phyloP scores from a whole-genome alignment of 441 rosid genomes.

The Eutrema salsugineum region DNA sequence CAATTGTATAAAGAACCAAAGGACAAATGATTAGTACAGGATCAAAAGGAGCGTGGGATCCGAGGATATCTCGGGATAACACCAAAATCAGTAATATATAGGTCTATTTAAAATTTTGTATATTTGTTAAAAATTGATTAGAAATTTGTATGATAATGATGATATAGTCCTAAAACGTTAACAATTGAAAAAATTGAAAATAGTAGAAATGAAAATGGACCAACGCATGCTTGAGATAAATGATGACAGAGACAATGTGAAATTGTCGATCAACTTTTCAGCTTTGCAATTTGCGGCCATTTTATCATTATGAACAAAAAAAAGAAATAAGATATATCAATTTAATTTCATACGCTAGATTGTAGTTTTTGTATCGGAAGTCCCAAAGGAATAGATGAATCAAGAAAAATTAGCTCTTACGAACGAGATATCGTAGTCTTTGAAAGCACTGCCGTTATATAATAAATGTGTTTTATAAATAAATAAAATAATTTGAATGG shows the following conservation, averaged over 20 bases:
- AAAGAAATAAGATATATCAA: not conserved
- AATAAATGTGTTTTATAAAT: too few species aligned
- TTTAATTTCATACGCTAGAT: not conserved
- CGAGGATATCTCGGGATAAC: not conserved
- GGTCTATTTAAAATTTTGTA: not conserved
- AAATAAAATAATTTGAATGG: too few species aligned
- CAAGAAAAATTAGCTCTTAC: not conserved
- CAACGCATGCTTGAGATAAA: slow-evolving; percentile 29
- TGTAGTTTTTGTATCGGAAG: not conserved
- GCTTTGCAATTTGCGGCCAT: slow-evolving; percentile 8
- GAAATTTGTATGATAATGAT: slow-evolving; percentile 1
- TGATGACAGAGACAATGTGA: slow-evolving; percentile 25
- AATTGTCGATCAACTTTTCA: slow-evolving; percentile 18
- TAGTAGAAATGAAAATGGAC: not conserved
- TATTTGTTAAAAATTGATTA: not conserved
- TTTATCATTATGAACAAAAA: not conserved
- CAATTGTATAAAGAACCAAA: not conserved
- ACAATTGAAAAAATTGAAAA: not conserved
- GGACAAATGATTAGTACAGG: not conserved
- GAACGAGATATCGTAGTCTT: too few species aligned
- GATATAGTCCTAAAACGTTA: not conserved
- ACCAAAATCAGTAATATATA: not conserved
- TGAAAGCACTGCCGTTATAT: too few species aligned
- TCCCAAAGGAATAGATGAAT: not conserved
- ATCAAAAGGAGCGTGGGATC: not conserved